Evolutionary conservation across 306 rosid species (phyloP), one percentile per base, ranked within the genome.

Genomic region (Pyrus betulifolia): DNA sequence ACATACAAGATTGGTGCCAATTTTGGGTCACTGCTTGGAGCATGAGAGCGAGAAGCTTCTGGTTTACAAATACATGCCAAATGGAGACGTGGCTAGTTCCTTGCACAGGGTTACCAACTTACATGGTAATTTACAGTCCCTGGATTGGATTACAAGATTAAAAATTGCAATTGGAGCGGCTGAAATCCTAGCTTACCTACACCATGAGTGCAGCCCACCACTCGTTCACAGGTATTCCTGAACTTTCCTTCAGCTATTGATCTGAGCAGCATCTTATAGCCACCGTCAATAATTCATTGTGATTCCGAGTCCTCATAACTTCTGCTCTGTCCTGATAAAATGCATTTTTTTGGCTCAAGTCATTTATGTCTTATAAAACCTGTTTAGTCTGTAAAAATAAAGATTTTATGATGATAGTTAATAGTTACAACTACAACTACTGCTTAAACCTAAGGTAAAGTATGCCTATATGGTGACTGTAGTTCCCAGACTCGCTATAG

Each of bases 131-230:
- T 75, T 78, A 35, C 87, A 78, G 76, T 91, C 96, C 69, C 72
- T 91, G 58, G 99, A 96, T 86, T 96, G 99, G 99, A 96, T 96
- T 80, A 96, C 96, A 23, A 87, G 99, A 83, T 77, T 89, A 80
- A 96, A 96, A 86, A 91, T 96, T 67, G 99, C 99, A 71, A 89
- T 72, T 18, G 99, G 97, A 76, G 96, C 96, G 76, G 99, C 99
- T 9, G 99, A 96, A 84, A 92, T 87, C 77, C 85, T 96, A 18
- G 77, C 89, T 81, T 67, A 87, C 83, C 84, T 96, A 49, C 99
- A 95, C 82, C 89, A 88, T 35, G 98, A 92, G 60, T 87, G 91
- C 80, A 86, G 69, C 83, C 98, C 98, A 78, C 93, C 99, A 57
- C 81, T 89, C 78, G 91, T 93, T 76, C 99, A 96, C 87, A 88